These are phyloP conservation scores for Erythrophleum ivorense DNA, from an alignment of 331 rosid genomes.

Conservation along the genomic window DNA sequence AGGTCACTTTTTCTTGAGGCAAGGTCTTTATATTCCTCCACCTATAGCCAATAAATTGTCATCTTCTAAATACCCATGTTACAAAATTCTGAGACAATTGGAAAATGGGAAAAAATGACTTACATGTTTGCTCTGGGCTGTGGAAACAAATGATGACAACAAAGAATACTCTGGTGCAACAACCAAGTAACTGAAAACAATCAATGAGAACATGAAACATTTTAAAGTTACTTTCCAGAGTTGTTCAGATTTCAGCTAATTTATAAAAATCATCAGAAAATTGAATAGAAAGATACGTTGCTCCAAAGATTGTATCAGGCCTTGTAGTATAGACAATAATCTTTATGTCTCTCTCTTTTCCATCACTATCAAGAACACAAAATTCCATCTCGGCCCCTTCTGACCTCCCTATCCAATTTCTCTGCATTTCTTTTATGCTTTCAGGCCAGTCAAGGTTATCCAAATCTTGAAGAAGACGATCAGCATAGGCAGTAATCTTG, in stretches of 20 bases:
- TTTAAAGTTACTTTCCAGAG: conserved; percentile 28
- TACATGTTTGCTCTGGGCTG: conserved; percentile 69
- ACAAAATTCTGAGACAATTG: conserved; percentile 41
- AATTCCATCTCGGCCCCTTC: conserved; percentile 97
- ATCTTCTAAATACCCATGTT: conserved; percentile 46
- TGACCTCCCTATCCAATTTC: conserved; percentile 98
- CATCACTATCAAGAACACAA: conserved; percentile 69
- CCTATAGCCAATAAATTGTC: conserved; percentile 61
- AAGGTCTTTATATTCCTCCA: conserved; percentile 76
- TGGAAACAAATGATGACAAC: conserved; percentile 62
- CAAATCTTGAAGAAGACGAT: conserved; percentile 94
- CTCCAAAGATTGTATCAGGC: conserved; percentile 97
- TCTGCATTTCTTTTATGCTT: conserved; percentile 97
- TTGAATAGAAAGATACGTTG: conserved; percentile 75
- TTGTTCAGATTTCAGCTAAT: conserved; percentile 17
- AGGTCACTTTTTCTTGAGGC: conserved; percentile 94
- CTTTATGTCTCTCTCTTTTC: conserved; percentile 65
- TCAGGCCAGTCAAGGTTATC: conserved; percentile 97
- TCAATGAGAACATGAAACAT: conserved; percentile 31
- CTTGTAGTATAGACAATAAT: conserved; percentile 86
- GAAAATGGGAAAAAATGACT: conserved; percentile 47
- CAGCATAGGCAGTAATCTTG: conserved; percentile 98
- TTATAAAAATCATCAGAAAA: conserved; percentile 40
- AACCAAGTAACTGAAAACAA: conserved; percentile 79
- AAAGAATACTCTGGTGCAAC: conserved; percentile 92